phyloP scores from a whole-genome alignment of 2,329 filamentous ascomycete species.

The Venturia pyrina region DNA sequence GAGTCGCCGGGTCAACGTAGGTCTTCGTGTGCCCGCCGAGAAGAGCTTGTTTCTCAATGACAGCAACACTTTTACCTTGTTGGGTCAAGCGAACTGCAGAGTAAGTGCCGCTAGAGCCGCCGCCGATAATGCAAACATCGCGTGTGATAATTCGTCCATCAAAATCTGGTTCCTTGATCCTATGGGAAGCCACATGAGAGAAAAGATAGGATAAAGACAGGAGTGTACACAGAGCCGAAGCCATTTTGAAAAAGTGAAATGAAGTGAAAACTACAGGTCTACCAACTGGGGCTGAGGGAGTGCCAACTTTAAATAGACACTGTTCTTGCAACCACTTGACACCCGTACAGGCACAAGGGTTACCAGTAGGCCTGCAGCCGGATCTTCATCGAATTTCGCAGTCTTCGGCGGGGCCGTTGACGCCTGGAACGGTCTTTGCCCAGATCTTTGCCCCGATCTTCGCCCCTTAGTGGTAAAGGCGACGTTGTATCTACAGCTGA shows the following conservation, averaged over 20 bases:
- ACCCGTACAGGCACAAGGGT: no score
- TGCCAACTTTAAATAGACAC: no score
- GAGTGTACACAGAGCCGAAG: not conserved
- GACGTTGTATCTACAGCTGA: no score
- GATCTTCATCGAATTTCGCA: no score
- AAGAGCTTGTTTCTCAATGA: conserved; percentile 29
- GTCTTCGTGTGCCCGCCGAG: conserved; percentile 43
- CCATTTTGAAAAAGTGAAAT: not conserved
- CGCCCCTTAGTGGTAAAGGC: no score
- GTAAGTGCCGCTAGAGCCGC: conserved; percentile 32
- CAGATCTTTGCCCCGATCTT: no score
- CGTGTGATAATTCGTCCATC: not conserved
- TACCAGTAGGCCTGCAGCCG: no score
- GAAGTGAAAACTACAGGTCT: no score
- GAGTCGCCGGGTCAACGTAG: conserved; percentile 30
- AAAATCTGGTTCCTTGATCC: not conserved
- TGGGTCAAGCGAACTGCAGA: conserved; percentile 31
- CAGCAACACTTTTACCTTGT: conserved; percentile 25
- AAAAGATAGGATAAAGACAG: not conserved
- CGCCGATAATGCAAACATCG: conserved; percentile 33
- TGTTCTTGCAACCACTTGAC: no score
- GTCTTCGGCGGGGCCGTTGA: no score
- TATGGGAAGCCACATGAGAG: not conserved
- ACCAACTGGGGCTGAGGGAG: no score
- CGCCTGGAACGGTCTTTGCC: no score